Conservation (phyloP, 2,329 filamentous ascomycete genomes). For the Endoconidiophora laricicola region DNA sequence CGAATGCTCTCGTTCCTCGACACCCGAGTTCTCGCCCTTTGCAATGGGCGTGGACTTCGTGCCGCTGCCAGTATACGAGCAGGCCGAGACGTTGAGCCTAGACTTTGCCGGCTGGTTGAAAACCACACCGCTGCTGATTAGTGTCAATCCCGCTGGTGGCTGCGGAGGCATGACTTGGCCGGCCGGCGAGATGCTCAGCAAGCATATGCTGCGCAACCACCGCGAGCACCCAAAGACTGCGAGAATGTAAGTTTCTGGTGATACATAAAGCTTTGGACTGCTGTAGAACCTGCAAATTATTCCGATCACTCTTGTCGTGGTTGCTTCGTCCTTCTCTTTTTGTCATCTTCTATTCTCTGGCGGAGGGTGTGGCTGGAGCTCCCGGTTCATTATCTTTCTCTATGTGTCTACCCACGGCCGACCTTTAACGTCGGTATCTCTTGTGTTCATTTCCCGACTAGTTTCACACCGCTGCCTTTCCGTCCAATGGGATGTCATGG, state of each 20-base stretch:
- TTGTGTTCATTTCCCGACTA: too few relatives aligned
- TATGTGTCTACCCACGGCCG: too few relatives aligned
- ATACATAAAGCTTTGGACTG: not conserved
- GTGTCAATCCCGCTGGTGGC: constrained; percentile 72
- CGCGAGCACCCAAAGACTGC: constrained; percentile 43
- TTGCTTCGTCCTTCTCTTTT: not conserved
- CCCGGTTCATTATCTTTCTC: too few relatives aligned
- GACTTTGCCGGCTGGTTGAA: constrained; percentile 60
- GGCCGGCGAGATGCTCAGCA: constrained; percentile 73
- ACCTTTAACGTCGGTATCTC: too few relatives aligned
- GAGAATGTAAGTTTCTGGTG: constrained; percentile 48
- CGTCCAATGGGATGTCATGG: too few relatives aligned
- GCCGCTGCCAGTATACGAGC: constrained; percentile 43
- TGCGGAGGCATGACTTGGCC: constrained; percentile 94
- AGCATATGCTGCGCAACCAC: constrained; percentile 68
- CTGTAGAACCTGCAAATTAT: not conserved
- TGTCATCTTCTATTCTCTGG: not conserved
- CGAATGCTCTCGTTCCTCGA: not conserved
- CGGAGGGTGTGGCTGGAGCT: too few relatives aligned
- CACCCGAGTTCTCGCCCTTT: constrained; percentile 32
- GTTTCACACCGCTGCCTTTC: too few relatives aligned
- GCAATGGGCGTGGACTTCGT: constrained; percentile 36
- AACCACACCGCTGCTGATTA: constrained; percentile 48
- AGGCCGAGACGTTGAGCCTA: constrained; percentile 32
- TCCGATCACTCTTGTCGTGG: not conserved